These are phyloP conservation scores for Kentomonas sorsogonicus DNA, from an alignment of 208 protist genomes.

Conservation along the genomic window DNA sequence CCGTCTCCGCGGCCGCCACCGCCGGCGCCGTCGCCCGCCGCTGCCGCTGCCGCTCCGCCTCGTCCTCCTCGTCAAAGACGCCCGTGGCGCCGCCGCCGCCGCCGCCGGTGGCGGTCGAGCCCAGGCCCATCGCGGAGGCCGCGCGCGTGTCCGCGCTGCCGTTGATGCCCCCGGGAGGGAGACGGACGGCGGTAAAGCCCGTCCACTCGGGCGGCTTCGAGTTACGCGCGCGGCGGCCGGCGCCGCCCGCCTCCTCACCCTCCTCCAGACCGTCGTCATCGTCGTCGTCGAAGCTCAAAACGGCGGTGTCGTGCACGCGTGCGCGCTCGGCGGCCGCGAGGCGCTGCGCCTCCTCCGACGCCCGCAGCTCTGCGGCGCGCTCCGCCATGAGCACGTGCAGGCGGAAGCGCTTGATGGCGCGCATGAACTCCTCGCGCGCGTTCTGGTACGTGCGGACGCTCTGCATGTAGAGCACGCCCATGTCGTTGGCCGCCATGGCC, in stretches of 20 bases:
- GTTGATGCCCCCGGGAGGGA: no score
- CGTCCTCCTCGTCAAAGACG: no score
- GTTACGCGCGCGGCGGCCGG: not conserved
- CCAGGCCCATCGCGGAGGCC: no score
- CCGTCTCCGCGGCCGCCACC: no score
- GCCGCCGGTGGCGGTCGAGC: no score
- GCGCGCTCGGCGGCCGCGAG: not conserved
- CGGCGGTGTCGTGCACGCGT: not conserved
- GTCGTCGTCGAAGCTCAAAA: not conserved
- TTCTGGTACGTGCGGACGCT: conserved; percentile 21
- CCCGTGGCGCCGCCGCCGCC: no score
- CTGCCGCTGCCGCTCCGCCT: no score
- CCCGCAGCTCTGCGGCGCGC: no score
- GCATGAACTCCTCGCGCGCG: conserved; percentile 33
- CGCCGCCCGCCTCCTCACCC: not conserved
- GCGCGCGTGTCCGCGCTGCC: no score
- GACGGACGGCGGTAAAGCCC: no score
- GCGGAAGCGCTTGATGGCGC: conserved; percentile 16
- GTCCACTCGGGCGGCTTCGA: no score
- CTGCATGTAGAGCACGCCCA: conserved; percentile 27
- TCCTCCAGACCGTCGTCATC: not conserved
- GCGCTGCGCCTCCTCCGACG: not conserved
- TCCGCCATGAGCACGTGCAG: conserved; percentile 12
- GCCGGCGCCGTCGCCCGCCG: no score
- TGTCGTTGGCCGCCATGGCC: conserved; percentile 31